Percentiles rank a stretch among this genome's conserved stretches.
Evolutionary conservation across 805 yeast species (phyloP).

Genomic region (Debaryomyces castellii): DNA sequence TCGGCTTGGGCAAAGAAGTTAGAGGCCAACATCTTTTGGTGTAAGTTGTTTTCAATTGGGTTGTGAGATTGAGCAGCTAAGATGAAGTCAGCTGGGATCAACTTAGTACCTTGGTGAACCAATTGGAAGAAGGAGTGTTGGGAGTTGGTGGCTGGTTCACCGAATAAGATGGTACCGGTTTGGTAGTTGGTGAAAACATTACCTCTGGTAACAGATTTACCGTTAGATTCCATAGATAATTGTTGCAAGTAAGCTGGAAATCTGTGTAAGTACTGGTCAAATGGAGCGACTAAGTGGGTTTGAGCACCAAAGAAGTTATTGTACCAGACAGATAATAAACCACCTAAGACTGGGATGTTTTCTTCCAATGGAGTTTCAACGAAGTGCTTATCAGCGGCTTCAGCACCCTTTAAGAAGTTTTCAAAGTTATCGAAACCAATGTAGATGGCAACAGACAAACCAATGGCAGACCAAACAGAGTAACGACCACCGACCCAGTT

Average conservation of each 20-base stretch:
- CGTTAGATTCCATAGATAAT: conserved; percentile 98
- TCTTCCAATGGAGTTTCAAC: conserved; percentile 77
- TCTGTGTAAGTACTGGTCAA: conserved; percentile 97
- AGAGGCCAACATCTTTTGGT: conserved; percentile 98
- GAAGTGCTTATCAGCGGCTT: conserved; percentile 94
- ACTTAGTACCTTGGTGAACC: conserved; percentile 98
- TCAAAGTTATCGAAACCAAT: conserved; percentile 95
- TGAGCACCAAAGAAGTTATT: conserved; percentile 98
- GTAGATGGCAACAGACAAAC: conserved; percentile 90
- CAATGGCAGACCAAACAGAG: conserved; percentile 99
- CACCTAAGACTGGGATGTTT: conserved; percentile 93
- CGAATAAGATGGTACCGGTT: conserved; percentile 93
- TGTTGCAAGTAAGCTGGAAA: conserved; percentile 99
- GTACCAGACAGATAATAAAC: conserved; percentile 95
- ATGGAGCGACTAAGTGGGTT: conserved; percentile 97
- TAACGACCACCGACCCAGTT: conserved; percentile 99
- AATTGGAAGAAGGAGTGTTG: conserved; percentile 99
- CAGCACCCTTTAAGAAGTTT: conserved; percentile 92
- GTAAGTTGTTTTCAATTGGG: conserved; percentile 91
- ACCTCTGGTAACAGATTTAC: conserved; percentile 94
- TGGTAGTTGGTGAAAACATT: conserved; percentile 89
- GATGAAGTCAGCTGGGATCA: conserved; percentile 95
- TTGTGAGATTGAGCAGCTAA: conserved; percentile 97
- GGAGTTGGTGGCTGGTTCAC: conserved; percentile 98
- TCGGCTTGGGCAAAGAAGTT: conserved; percentile 98